Percentiles rank a stretch among this genome's conserved stretches.
Evolutionary conservation across 805 yeast genomes (phyloP).

Genomic region (Cyberlindnera mrakii): DNA sequence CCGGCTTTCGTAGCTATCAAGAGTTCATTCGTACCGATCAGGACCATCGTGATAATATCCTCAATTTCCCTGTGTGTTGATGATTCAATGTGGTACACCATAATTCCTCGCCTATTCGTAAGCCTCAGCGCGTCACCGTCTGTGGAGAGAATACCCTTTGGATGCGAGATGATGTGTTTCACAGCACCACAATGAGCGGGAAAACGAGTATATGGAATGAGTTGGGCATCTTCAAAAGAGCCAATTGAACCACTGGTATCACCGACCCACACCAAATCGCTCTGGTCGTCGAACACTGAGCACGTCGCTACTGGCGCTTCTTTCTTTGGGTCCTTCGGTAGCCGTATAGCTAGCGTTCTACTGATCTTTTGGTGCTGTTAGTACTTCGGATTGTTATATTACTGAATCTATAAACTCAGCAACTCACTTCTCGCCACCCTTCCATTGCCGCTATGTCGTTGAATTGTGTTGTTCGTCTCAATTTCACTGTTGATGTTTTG

Average conservation of each 20-base stretch:
- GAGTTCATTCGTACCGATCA: constrained; percentile 34
- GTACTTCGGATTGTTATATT: neutral
- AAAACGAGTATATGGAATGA: constrained; percentile 54
- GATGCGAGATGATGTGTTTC: constrained; percentile 45
- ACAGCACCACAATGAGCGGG: constrained; percentile 46
- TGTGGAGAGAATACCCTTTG: constrained; percentile 53
- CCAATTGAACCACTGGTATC: constrained; percentile 44
- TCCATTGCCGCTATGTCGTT: constrained; percentile 13
- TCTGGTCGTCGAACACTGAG: constrained; percentile 58
- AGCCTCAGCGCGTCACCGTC: constrained; percentile 46
- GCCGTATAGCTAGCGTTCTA: constrained; percentile 19
- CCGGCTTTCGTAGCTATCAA: constrained; percentile 38
- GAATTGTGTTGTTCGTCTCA: no score
- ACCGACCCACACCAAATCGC: constrained; percentile 83
- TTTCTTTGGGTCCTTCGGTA: constrained; percentile 14
- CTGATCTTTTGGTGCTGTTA: constrained; percentile 7
- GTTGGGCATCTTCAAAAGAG: constrained; percentile 38
- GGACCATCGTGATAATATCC: constrained; percentile 26
- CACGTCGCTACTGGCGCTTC: constrained; percentile 13
- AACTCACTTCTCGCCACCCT: constrained; percentile 22
- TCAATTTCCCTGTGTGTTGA: constrained; percentile 25
- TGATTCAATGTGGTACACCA: constrained; percentile 26
- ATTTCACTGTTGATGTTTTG: no score
- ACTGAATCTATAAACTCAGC: neutral
- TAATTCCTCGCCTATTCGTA: constrained; percentile 52